Base-by-base conservation (phyloP, 2,329 filamentous ascomycete genomes). In the Epichloe amarillans region DNA sequence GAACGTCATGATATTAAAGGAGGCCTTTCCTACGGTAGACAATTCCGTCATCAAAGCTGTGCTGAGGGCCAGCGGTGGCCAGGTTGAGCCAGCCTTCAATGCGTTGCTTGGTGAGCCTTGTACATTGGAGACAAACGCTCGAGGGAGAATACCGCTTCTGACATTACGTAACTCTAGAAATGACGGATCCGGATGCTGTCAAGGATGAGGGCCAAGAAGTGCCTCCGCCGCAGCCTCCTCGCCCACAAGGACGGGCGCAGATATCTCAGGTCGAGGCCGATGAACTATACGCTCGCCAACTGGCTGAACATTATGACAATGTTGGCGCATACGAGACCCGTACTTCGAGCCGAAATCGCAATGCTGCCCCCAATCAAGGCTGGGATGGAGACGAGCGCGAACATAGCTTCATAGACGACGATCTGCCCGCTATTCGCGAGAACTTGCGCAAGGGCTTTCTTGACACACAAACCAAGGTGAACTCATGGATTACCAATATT, bases 381-480 rank as follows among this genome's bases (percentile, higher is more conserved):
- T 56, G 48, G 50, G 58, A 57, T 14, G 62, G 81, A 38, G 81
- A 82, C 14, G 83, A 88, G 47, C 80, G 79, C 46, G 88, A 95
- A 60, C 85, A 85, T 62, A 96, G 81, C 71, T 98, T 98, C 67
- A 80, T 97, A 59, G 93, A 98, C 60, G 93, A 98, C 61, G 93
- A 98, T 58, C 78, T 98, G 14, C 91, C 93, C 1, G 82, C 91
- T 47, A 96, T 98, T 63, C 84, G 83, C 57, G 88, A 95, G 64
- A 96, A 94, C 62, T 79, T 98, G 58, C 85, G 84, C 64, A 94
- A 97, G 70, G 93, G 93, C 4, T 98, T 98, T 69, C 62, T 89
- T 50, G 90, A 98, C 63, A 97, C 93, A 2, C 93, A 97, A 70
- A 83, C 80, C 50, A 94, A 87, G 63, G 86, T 98, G 60, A 97